Base-by-base conservation (phyloP, 768 basidiomycete genomes). In the Psilocybe azurescens region DNA sequence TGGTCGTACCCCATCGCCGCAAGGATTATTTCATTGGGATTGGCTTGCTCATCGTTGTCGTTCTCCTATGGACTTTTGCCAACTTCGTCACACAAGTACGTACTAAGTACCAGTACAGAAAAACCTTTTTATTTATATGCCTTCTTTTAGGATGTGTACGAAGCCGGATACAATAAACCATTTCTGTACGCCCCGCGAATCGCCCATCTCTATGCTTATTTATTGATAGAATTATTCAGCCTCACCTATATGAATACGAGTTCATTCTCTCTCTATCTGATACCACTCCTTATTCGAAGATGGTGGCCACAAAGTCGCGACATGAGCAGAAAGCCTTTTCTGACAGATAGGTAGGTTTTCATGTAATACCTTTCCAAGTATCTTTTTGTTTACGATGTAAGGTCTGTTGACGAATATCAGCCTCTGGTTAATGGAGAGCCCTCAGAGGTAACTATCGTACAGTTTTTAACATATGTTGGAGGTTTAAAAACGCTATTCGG, bases 21-120 rank as follows among this genome's bases (percentile, higher is more conserved):
- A 74, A 66, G 44, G 75, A 81, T 53, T 84, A 81, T 68, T 71
- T 74, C 32, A 67, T 86, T 30, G 94, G 94, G 55, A 87, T 95
- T 56, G 77, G 77, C 29, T 77, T 95, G 47, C 84, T 95, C 20
- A 71, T 94, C 2, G 60, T 87, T 18, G 94, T 96, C 54, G 93
- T 94, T 39, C 63, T 93, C 38, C 82, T 97, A 11, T 98, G 96
- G 96, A 97, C 95, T 14, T 76, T 82, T 10, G 91, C 90, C 51
- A 96, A 90, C 73, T 97, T 95, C 70, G 80, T 97, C 44, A 95
- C 91, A 10, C 91, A 94, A 83, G 92, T 89, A 61, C 48, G 74
- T 53, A 33, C 20, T 36, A 5, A 24, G 24, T 33, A 5, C 32
- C 39, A 24, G 1, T 30, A 49, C 20, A 46, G n/a, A 44, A 8